Conservation (phyloP, 768 basidiomycete species). For the Tulasnella sp. region DNA sequence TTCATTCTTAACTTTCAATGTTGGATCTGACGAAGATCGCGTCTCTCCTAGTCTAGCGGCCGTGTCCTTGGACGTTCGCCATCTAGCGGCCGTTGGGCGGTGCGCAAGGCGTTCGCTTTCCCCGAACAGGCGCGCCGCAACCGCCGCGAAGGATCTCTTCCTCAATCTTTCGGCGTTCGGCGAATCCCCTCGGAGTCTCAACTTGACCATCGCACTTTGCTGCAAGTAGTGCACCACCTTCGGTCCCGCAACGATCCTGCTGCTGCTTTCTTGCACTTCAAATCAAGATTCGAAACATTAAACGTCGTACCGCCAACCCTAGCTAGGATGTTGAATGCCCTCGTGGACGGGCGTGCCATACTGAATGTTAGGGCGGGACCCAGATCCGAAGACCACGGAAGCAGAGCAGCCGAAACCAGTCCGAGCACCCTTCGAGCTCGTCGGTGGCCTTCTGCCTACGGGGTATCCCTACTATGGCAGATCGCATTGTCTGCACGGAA, state of each 20-base stretch:
- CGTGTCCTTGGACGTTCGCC: not conserved
- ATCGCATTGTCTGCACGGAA: not conserved
- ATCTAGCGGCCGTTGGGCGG: not conserved
- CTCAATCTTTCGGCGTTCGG: not conserved
- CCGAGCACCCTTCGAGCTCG: not conserved
- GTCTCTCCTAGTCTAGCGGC: not conserved
- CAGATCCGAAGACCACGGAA: too few species aligned
- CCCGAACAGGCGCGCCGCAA: too few species aligned
- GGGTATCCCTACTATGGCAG: slow-evolving; percentile 8
- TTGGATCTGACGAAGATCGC: not conserved
- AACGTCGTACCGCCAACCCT: slow-evolving; percentile 18
- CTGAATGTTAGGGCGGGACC: too few species aligned
- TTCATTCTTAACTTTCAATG: not conserved
- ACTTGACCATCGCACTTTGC: slow-evolving; percentile 4
- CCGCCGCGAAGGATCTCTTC: not conserved
- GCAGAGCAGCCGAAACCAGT: not conserved
- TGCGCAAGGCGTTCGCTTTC: not conserved
- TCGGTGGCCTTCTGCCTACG: not conserved
- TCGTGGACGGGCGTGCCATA: not conserved
- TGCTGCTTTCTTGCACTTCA: slow-evolving; percentile 8
- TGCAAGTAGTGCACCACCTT: slow-evolving; percentile 23
- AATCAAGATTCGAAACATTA: slow-evolving; percentile 5
- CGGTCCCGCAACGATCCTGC: slow-evolving; percentile 30
- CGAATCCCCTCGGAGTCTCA: not conserved
- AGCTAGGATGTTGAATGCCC: not conserved